Evolutionary conservation across 1,284 basidiomycete species (phyloP).

Genomic region (Ceratobasidium sp.): DNA sequence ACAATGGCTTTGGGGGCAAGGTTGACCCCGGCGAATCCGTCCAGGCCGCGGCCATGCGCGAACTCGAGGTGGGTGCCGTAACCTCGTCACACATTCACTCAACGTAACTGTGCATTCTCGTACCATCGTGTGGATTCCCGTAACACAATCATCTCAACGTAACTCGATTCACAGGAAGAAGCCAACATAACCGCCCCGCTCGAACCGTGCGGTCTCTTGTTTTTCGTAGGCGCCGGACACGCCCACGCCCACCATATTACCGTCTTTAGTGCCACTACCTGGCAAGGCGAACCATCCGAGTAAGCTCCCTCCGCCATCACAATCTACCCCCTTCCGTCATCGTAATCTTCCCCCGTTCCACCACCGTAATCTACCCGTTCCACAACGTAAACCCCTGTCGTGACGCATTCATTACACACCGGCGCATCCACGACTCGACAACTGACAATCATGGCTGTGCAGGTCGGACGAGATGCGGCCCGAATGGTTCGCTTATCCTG

Average conservation of each 20-base stretch:
- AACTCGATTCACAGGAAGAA: constrained; percentile 67
- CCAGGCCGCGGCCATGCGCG: constrained; percentile 65
- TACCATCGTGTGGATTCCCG: not conserved
- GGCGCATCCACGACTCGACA: not conserved
- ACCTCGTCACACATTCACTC: not conserved
- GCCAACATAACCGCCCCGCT: constrained; percentile 70
- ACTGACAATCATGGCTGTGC: not conserved
- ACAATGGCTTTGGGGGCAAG: constrained; percentile 79
- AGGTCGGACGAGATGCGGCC: constrained; percentile 76
- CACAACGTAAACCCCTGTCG: not conserved
- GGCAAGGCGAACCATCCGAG: constrained; percentile 64
- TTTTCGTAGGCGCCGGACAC: constrained; percentile 60
- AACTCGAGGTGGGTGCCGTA: constrained; percentile 59
- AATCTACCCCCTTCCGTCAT: not conserved
- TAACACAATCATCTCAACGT: not conserved
- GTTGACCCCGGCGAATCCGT: constrained; percentile 67
- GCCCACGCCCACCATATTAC: constrained; percentile 71
- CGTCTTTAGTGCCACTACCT: constrained; percentile 64
- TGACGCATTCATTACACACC: not conserved
- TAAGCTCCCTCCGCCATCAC: constrained; percentile 48
- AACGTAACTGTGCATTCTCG: not conserved
- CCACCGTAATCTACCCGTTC: not conserved
- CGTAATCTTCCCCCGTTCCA: not conserved
- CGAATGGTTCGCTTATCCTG: constrained; percentile 62
- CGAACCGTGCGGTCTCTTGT: constrained; percentile 62